Conservation (phyloP, 2,329 filamentous ascomycete species). For the Exophiala spinifera region DNA sequence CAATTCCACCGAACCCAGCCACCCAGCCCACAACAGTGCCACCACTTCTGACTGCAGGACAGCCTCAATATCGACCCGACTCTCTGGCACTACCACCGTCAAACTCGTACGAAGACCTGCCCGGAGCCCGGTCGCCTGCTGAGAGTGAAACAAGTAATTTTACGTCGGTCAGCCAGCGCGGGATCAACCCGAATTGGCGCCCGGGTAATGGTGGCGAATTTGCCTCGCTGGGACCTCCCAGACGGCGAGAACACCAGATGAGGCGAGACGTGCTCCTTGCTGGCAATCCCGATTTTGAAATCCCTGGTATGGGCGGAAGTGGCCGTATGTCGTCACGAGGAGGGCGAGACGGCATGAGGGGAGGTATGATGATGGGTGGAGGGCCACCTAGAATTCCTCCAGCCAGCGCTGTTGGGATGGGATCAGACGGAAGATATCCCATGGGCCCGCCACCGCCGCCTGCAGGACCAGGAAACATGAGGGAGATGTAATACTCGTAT, state of each 20-base stretch:
- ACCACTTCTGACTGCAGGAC: slow-evolving; percentile 40
- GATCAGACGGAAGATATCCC: slow-evolving; percentile 18
- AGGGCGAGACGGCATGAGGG: slow-evolving; percentile 17
- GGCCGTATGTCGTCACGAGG: slow-evolving; percentile 7
- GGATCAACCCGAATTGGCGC: slow-evolving; percentile 84
- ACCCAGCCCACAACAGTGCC: slow-evolving; percentile 33
- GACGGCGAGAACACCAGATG: slow-evolving; percentile 50
- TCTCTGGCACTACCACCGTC: slow-evolving; percentile 17
- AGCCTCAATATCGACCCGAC: slow-evolving; percentile 13
- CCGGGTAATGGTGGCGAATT: slow-evolving; percentile 44
- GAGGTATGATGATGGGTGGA: slow-evolving; percentile 14
- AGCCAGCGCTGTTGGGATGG: slow-evolving; percentile 15
- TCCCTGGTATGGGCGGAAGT: slow-evolving; percentile 49
- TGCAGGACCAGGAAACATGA: slow-evolving; percentile 7
- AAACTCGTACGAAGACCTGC: slow-evolving; percentile 60
- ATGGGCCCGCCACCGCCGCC: slow-evolving; percentile 10
- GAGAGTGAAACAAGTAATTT: slow-evolving; percentile 80
- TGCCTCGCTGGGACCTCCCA: slow-evolving; percentile 40
- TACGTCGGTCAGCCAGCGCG: slow-evolving; percentile 84
- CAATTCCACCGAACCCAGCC: slow-evolving; percentile 29
- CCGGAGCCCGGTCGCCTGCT: slow-evolving; percentile 66
- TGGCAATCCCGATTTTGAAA: slow-evolving; percentile 80
- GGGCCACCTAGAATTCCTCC: slow-evolving; percentile 18
- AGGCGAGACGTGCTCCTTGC: slow-evolving; percentile 71
- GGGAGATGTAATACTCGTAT: slow-evolving; percentile 7